Percentiles rank a stretch among this genome's conserved stretches.
Conservation (phyloP, 768 basidiomycete genomes). For the Calocybe cyanea region DNA sequence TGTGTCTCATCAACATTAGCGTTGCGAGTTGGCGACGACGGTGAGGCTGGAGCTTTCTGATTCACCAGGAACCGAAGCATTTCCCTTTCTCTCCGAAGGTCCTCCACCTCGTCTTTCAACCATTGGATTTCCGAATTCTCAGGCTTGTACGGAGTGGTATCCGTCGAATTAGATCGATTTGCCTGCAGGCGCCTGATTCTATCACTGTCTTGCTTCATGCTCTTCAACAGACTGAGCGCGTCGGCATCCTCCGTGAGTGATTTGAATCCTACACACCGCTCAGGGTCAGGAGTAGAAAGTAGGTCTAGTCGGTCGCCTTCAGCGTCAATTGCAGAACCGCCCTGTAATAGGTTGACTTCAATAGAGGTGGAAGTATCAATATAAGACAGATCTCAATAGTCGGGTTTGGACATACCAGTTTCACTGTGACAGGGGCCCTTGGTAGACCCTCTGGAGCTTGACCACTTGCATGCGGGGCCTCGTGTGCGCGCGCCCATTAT, state of each 20-base stretch:
- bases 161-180: not conserved
- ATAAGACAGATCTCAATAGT: not conserved
- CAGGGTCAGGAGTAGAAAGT: too few relatives aligned
- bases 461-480: too few relatives aligned
- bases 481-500: too few relatives aligned
- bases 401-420: not conserved
- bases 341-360: too few relatives aligned
- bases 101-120: constrained; percentile 6
- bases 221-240: constrained; percentile 5
- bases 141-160: not conserved
- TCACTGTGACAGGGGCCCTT: too few relatives aligned
- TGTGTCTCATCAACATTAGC: too few relatives aligned
- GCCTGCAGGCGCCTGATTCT: constrained; percentile 3
- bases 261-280: too few relatives aligned
- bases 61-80: constrained; percentile 4
- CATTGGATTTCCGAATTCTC: not conserved
- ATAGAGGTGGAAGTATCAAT: too few relatives aligned
- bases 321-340: too few relatives aligned
- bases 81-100: constrained; percentile 12
- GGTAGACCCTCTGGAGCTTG: too few relatives aligned
- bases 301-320: too few relatives aligned
- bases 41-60: not conserved
- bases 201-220: constrained; percentile 11
- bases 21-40: not conserved
- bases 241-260: constrained; percentile 2